phyloP scores from a whole-genome alignment of 192 early-diverging fungal genomes.

The Coemansia sp. region DNA sequence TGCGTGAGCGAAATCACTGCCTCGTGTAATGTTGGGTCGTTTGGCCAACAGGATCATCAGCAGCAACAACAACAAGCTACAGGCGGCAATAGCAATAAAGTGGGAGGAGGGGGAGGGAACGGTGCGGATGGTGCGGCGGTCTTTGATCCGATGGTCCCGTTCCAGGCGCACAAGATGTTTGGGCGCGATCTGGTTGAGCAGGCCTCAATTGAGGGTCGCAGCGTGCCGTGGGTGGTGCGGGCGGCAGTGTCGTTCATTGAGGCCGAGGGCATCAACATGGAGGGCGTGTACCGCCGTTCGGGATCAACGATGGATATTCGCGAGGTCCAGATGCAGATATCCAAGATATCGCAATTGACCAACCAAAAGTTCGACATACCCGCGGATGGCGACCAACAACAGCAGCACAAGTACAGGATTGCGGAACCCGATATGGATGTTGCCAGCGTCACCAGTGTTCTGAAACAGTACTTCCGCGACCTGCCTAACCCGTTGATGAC shows the following conservation, averaged over 20 bases:
- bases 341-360: conserved; percentile 56
- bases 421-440: conserved; percentile 59
- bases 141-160: conserved; percentile 22
- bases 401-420: conserved; percentile 5
- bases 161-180: conserved; percentile 61
- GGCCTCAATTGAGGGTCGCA: conserved; percentile 58
- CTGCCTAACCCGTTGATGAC: conserved; percentile 74
- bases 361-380: conserved; percentile 51
- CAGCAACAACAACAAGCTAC: neutral
- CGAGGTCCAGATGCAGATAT: conserved; percentile 66
- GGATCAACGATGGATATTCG: conserved; percentile 73
- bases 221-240: conserved; percentile 68
- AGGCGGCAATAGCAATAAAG: neutral
- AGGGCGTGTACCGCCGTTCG: conserved; percentile 82
- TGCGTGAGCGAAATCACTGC: conserved; percentile 44
- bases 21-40: conserved; percentile 15
- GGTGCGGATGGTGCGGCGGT: neutral
- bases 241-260: conserved; percentile 70
- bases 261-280: conserved; percentile 63
- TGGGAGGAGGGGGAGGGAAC: neutral
- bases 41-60: neutral
- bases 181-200: conserved; percentile 62
- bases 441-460: conserved; percentile 73
- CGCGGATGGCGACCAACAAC: neutral
- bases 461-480: conserved; percentile 80